These are phyloP conservation scores for Eucalyptus shirleyi DNA, from an alignment of 345 rosid species.

Conservation along the genomic window DNA sequence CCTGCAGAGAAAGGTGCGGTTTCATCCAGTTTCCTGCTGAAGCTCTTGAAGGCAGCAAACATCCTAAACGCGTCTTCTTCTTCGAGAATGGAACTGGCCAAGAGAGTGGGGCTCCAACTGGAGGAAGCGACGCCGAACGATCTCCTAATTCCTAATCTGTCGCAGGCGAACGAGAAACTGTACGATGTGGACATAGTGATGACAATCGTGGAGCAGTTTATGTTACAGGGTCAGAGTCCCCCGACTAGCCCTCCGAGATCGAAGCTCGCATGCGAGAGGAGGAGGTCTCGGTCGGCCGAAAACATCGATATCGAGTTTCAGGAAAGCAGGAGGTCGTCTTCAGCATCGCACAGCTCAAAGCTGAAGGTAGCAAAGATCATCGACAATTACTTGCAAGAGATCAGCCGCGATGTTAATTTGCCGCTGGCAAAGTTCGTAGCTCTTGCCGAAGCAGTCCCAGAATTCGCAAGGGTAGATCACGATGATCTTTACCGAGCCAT, in stretches of 20 bases:
- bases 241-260: constrained; percentile 82
- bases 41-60: constrained; percentile 75
- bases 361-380: constrained; percentile 92
- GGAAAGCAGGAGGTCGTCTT: constrained; percentile 88
- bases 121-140: constrained; percentile 83
- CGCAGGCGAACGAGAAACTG: constrained; percentile 22
- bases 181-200: constrained; percentile 75
- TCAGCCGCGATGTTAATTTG: constrained; percentile 63
- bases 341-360: constrained; percentile 92
- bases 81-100: constrained; percentile 70
- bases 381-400: constrained; percentile 77
- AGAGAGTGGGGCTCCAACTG: constrained; percentile 72
- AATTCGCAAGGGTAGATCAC: constrained; percentile 77
- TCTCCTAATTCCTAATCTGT: constrained; percentile 60
- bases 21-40: constrained; percentile 79
- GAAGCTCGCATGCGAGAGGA: constrained; percentile 58
- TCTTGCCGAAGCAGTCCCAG: constrained; percentile 71
- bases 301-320: constrained; percentile 75
- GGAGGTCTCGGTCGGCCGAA: constrained; percentile 92
- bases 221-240: constrained; percentile 90
- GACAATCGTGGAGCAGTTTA: constrained; percentile 74
- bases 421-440: constrained; percentile 72
- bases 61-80: constrained; percentile 60
- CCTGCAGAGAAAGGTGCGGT: constrained; percentile 74
- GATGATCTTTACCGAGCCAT: constrained; percentile 93